Evolutionary conservation across 2,329 filamentous ascomycete genomes (phyloP), one percentile per base, ranked within the genome.

Genomic region (Epichloe typhina): DNA sequence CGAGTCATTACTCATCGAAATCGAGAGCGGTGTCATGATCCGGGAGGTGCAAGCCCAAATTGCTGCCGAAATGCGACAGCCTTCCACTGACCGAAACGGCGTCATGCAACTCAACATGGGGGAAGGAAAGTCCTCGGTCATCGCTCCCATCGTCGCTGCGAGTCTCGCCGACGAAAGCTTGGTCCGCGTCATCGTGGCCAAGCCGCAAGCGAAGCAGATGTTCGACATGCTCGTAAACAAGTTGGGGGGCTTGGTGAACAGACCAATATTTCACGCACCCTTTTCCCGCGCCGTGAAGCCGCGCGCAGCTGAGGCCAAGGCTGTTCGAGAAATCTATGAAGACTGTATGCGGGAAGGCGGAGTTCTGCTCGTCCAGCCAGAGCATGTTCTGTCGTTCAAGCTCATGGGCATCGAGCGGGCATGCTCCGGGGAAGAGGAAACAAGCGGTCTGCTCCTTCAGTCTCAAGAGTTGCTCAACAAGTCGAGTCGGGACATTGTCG

Each of bases 31-130:
- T 1, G 69, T 88, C 2, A 58, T 80, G 8, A 80, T 88, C 8
- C 74, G 85, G 0, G 59, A 69, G 0, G 72, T 78, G 0, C 83
- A 88, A 58, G 69, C 74, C 3, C 59, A 74, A 2, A 79, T 88
- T 47, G 77, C 82, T 0, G 43, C 51, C 0, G 59, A 73, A 19
- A 86, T 88, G 76, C 74, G 71, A 2, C 47, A 57, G 0, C 72
- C 73, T 0, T 56, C 59, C 0, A 59, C 58, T 0, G 61, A 57
- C 0, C 31, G 59, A 0, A 84, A 82, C 55, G 61, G 71, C 0
- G 73, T 82, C 0, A 74, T 85, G 67, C 81, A 86, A 57, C 62
- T 87, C 2, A 85, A 84, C 54, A 87, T 87, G 82, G 83, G 0
- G 0, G 75, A 84, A 58, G 83, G 83, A 0, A 87, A 86, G 54